These are phyloP conservation scores for Epicoccum sorghinum DNA, from an alignment of 2,329 filamentous ascomycete genomes.

Conservation along the genomic window DNA sequence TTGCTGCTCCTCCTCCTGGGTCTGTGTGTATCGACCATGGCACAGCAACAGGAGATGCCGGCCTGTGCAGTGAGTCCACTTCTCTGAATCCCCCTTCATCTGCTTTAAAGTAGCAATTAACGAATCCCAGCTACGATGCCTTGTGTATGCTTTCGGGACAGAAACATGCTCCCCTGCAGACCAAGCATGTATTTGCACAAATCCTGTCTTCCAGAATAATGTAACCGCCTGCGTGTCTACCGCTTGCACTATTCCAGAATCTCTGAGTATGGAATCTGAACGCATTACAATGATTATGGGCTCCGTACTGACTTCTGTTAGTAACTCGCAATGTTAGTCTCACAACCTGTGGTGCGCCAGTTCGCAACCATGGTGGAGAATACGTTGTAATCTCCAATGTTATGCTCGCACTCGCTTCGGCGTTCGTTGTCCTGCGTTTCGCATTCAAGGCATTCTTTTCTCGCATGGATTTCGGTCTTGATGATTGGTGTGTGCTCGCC, in stretches of 20 bases:
- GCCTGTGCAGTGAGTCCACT: conserved; percentile 24
- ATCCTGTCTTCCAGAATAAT: conserved; percentile 24
- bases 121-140: conserved; percentile 10
- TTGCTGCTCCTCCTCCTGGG: conserved; percentile 8
- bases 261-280: conserved; percentile 20
- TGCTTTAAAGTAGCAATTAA: background rate
- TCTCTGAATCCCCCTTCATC: background rate
- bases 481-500: conserved; percentile 46
- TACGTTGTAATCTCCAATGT: conserved; percentile 44
- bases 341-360: conserved; percentile 47
- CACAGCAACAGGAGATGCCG: conserved; percentile 16
- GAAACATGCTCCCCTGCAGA: conserved; percentile 27
- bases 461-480: conserved; percentile 43
- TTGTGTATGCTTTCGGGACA: conserved; percentile 15
- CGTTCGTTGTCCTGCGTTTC: conserved; percentile 46
- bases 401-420: conserved; percentile 42
- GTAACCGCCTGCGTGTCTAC: conserved; percentile 28
- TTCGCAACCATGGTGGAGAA: conserved; percentile 44
- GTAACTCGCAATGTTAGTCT: conserved; percentile 51
- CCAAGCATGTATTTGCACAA: conserved; percentile 31
- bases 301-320: conserved; percentile 17
- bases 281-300: background rate
- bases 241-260: conserved; percentile 31
- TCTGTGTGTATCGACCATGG: conserved; percentile 11
- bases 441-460: conserved; percentile 46